Percentiles rank a stretch among this genome's conserved stretches.
phyloP scores from a whole-genome alignment of 2,329 filamentous ascomycete species.

The Paracoccidioides brasiliensis region DNA sequence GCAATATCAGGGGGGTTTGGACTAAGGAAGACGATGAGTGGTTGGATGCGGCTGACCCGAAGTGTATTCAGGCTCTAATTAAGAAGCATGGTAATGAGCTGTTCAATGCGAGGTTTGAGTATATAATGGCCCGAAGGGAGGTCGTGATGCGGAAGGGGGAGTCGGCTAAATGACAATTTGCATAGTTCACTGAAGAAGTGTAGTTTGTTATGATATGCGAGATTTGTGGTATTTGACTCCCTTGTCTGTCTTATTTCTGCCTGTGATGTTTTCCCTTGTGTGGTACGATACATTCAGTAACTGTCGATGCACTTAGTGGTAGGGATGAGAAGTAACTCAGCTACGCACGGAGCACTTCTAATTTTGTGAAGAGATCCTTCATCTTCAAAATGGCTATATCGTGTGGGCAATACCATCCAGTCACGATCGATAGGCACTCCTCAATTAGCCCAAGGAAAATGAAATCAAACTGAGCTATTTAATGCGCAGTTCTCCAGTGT shows the following conservation, averaged over 20 bases:
- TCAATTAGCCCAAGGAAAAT: neutral
- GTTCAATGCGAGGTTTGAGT: constrained; percentile 26
- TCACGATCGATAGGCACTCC: neutral
- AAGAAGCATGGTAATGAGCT: constrained; percentile 33
- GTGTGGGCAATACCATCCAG: neutral
- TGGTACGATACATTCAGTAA: too few relatives aligned
- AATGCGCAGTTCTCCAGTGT: neutral
- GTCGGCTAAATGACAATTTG: neutral
- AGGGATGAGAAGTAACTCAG: too few relatives aligned
- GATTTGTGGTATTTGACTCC: too few relatives aligned
- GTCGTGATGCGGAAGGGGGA: constrained; percentile 8
- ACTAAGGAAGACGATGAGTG: constrained; percentile 33
- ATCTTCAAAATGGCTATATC: neutral
- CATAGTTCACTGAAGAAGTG: too few relatives aligned
- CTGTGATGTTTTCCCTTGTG: too few relatives aligned
- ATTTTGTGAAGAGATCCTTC: too few relatives aligned
- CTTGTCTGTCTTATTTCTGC: too few relatives aligned
- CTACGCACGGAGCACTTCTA: too few relatives aligned
- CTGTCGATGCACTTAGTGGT: too few relatives aligned
- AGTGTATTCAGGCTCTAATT: constrained; percentile 23
- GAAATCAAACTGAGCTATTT: neutral
- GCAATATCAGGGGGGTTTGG: constrained; percentile 34
- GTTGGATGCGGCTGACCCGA: constrained; percentile 22
- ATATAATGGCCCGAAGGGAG: constrained; percentile 20
- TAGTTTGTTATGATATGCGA: too few relatives aligned